These are phyloP conservation scores for Podospora sp. DNA, from an alignment of 495 filamentous ascomycete species.

Conservation along the genomic window DNA sequence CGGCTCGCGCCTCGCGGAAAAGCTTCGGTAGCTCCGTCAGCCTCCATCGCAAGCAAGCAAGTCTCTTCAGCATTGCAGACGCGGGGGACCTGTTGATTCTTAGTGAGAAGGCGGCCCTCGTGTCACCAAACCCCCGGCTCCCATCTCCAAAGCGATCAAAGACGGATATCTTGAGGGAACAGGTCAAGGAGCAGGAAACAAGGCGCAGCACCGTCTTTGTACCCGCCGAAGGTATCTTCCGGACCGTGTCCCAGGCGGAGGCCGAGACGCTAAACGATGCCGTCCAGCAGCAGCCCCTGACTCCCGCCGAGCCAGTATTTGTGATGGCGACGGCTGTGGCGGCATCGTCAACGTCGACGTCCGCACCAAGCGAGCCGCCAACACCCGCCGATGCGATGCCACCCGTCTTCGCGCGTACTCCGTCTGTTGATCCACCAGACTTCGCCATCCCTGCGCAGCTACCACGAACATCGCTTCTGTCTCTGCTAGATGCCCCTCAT, in stretches of 20 bases:
- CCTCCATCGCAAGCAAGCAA: slow-evolving; percentile 37
- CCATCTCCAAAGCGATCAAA: slow-evolving; percentile 33
- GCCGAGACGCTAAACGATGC: slow-evolving; percentile 33
- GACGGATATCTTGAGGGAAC: slow-evolving; percentile 30
- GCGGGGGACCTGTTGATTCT: slow-evolving; percentile 48
- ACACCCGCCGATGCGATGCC: slow-evolving; percentile 29
- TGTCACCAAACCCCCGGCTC: slow-evolving; percentile 19
- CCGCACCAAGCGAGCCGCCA: slow-evolving; percentile 31
- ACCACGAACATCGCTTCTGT: slow-evolving; percentile 55
- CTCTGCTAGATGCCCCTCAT: slow-evolving; percentile 56
- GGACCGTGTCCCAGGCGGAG: slow-evolving; percentile 52
- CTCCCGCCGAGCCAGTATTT: not conserved
- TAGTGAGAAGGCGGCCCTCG: slow-evolving; percentile 32
- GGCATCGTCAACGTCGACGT: slow-evolving; percentile 1
- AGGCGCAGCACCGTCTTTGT: slow-evolving; percentile 50
- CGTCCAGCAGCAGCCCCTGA: slow-evolving; percentile 14
- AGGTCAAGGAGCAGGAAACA: slow-evolving; percentile 28
- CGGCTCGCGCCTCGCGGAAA: slow-evolving; percentile 24
- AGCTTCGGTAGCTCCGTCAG: slow-evolving; percentile 23
- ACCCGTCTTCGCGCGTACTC: slow-evolving; percentile 41
- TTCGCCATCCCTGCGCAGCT: slow-evolving; percentile 45
- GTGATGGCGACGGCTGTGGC: not conserved
- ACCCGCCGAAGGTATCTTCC: slow-evolving; percentile 54
- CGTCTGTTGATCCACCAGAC: slow-evolving; percentile 55
- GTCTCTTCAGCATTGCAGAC: slow-evolving; percentile 39